Conservation (phyloP, 805 yeast species). For the Yamadazyma tumulicola region DNA sequence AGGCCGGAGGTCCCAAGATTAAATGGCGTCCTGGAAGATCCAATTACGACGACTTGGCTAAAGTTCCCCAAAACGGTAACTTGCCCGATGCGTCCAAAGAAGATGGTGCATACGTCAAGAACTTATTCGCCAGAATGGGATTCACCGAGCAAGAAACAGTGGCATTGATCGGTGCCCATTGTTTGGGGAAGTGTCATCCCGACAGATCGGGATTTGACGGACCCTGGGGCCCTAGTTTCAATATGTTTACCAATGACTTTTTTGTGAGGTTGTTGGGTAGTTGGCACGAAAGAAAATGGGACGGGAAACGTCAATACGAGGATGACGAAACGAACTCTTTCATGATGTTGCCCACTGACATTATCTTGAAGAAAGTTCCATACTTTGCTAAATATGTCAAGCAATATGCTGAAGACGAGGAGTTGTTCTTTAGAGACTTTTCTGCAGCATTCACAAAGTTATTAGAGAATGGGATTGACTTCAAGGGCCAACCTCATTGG, state of each 20-base stretch:
- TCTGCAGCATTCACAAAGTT: constrained; percentile 43
- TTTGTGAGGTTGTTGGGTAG: constrained; percentile 39
- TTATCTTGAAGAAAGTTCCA: constrained; percentile 47
- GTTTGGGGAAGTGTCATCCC: constrained; percentile 38
- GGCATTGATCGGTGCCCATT: constrained; percentile 42
- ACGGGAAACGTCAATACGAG: constrained; percentile 39
- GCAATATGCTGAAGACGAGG: constrained; percentile 48
- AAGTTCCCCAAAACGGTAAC: constrained; percentile 64
- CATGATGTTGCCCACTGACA: constrained; percentile 63
- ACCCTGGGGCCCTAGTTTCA: constrained; percentile 43
- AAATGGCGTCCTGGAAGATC: constrained; percentile 83
- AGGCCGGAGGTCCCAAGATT: constrained; percentile 72
- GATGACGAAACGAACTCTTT: constrained; percentile 34
- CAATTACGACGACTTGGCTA: constrained; percentile 47
- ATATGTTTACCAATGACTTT: constrained; percentile 41
- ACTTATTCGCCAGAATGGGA: constrained; percentile 57
- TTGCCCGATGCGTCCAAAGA: constrained; percentile 69
- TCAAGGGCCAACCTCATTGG: constrained; percentile 42
- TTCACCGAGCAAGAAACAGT: constrained; percentile 38
- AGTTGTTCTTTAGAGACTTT: constrained; percentile 48
- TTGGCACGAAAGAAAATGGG: constrained; percentile 51
- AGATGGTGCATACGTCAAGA: constrained; percentile 64
- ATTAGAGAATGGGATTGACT: constrained; percentile 44
- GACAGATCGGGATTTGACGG: constrained; percentile 39
- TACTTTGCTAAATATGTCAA: constrained; percentile 44